Base-by-base conservation (phyloP, 2,329 filamentous ascomycete genomes). In the Scytalidium sp. region DNA sequence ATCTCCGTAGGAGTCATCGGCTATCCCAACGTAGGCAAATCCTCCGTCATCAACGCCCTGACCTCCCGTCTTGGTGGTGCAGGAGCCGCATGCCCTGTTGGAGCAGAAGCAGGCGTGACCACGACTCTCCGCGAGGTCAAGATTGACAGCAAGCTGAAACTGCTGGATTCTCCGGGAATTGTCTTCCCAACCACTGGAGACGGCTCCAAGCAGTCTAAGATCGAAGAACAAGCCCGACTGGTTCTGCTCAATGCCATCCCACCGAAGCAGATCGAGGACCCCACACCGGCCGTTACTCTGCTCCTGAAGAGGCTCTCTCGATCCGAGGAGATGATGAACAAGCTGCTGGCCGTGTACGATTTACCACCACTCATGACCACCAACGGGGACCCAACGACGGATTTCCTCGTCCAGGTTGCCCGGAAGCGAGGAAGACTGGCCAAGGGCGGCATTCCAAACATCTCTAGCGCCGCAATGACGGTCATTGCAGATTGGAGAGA, bases 401-500 rank as follows among this genome's bases (percentile, higher is more conserved):
- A 97, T 68, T 97, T 97, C 73, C 73, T 99, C 29, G 84, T 97
- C 47, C 93, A 99, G 67, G 93, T 99, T 11, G 94, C 94, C 4
- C 83, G 94, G 62, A 97, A 96, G 76, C 82, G 94, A 53, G 94
- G 94, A 47, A 79, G 94, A 50, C 77, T 99, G 15, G 90, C 93
- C 45, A 87, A 88, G 59, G 92, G 93, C 19, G 94, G 94, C 54
- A 80, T 97, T 15, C 94, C 94, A 41, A 99, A 97, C 69, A 70
- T 97, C 51, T 78, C 84, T 58, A 85, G 88, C 47, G 93, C 94
- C 7, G 94, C 93, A 55, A 93, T 94, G 80, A 87, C 90, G 1
- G 92, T 99, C 49, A 84, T 99, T 50, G 94, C 85, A n/a, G 94
- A 99, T 74, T 96, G 94, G 90, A 83, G 94, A 59, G 93, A 97